Base-by-base conservation (phyloP, 768 basidiomycete genomes). In the Chalciporus sphaerocephalus region DNA sequence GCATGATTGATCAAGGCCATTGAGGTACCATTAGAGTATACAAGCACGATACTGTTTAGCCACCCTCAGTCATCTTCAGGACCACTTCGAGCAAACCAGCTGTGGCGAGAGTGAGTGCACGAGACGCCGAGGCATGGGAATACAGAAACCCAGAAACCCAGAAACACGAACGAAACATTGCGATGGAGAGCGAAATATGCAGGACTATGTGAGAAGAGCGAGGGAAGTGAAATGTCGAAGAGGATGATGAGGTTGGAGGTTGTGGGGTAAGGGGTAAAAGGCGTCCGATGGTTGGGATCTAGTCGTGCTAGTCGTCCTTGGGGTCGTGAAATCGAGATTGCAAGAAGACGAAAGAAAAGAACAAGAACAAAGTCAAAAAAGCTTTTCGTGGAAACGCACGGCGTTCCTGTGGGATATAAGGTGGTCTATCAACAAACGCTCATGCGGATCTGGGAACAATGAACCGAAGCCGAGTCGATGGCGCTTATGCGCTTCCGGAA, bases 1-100 rank as follows among this genome's bases (percentile, higher is more conserved):
- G 25, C 16, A 39, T n/a, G n/a, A n/a, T 39, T 39, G 38, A 39
- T 23, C 23, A 22, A 24, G 18, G 22, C 16, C 24, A 39, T 16
- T 8, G 13, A 38, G 30, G 13, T 48, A 36, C 34, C 10, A 17
- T 48, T 44, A 28, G 39, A 32, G n/a, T 44, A 38, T 53, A 54
- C 52, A 53, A 13, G 28, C 30, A 32, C 30, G 30, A 32, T 32
- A 32, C 30, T 15, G 30, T 32, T 9, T 28, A 28, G 10, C 28
- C 13, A 25, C 28, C 2, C 13, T 13, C 30, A 32, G n/a, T n/a
- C 30, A 5, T 32, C 13, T n/a, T 15, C 30, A n/a, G n/a, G 30
- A 5, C 27, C 27, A 32, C 15, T 32, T n/a, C 30, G n/a, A 5
- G n/a, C 30, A 32, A 4, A 6, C 30, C 30, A 32, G 9, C 30